phyloP scores from a whole-genome alignment of 371 early-diverging fungal species.

The Rhizomucor pusillus region DNA sequence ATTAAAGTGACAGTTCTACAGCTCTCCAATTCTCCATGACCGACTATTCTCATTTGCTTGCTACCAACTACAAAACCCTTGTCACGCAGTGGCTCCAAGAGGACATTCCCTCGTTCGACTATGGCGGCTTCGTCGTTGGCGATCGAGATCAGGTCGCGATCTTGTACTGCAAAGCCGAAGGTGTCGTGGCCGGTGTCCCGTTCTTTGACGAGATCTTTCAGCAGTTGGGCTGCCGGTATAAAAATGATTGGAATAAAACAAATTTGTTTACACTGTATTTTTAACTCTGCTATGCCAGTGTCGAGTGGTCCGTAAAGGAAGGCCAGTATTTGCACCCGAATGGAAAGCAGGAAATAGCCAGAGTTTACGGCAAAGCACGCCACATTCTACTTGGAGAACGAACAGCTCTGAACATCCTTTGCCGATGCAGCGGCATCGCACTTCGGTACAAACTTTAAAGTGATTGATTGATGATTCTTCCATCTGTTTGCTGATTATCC shows the following conservation, averaged over 20 bases:
- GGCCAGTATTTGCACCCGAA: conserved; percentile 73
- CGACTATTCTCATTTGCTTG: conserved; percentile 63
- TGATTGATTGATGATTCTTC: not conserved
- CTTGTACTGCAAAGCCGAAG: conserved; percentile 88
- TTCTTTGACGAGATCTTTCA: conserved; percentile 94
- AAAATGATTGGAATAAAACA: too few species aligned
- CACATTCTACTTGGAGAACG: conserved; percentile 92
- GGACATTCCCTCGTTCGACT: conserved; percentile 96
- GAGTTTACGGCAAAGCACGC: conserved; percentile 83
- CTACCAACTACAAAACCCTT: conserved; percentile 65
- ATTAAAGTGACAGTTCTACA: too few species aligned
- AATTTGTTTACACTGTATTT: not conserved
- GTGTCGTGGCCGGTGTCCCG: conserved; percentile 92
- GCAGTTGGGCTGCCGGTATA: conserved; percentile 87
- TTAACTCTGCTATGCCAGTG: conserved; percentile 44
- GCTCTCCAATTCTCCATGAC: conserved; percentile 34
- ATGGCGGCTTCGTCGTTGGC: conserved; percentile 96
- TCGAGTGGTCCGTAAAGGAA: conserved; percentile 83
- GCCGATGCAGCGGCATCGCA: conserved; percentile 94
- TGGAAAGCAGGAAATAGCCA: conserved; percentile 72
- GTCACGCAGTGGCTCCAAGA: conserved; percentile 86
- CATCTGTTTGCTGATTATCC: too few species aligned
- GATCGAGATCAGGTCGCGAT: conserved; percentile 80
- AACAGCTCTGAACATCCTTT: conserved; percentile 91
- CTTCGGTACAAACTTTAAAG: conserved; percentile 51